Evolutionary conservation across 192 early-diverging fungal genomes (phyloP).

Genomic region (Cetraspora pellucida): DNA sequence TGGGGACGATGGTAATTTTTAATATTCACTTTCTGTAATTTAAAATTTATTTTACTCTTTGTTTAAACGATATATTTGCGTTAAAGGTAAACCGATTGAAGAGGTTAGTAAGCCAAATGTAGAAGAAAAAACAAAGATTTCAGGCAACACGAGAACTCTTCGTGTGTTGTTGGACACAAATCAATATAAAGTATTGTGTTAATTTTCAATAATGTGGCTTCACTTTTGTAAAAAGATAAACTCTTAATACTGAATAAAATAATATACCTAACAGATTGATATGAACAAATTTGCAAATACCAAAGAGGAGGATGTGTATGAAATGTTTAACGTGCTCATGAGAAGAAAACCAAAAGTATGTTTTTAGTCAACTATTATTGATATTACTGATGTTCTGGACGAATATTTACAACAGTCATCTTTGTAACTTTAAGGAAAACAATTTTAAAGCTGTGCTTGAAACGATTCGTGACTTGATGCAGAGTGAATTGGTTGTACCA

Average conservation of each 20-base stretch:
- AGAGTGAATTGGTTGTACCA: conserved; percentile 81
- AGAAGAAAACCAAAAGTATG: conserved; percentile 66
- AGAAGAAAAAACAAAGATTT: conserved; percentile 39
- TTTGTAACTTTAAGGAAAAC: conserved; percentile 65
- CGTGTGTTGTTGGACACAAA: conserved; percentile 84
- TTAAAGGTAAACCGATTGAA: conserved; percentile 46
- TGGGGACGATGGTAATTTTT: conserved; percentile 67
- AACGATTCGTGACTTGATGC: conserved; percentile 86
- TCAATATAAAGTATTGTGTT: conserved; percentile 67
- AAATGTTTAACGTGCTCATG: conserved; percentile 86
- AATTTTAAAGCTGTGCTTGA: conserved; percentile 93
- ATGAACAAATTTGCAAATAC: conserved; percentile 47
- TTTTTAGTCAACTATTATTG: not conserved
- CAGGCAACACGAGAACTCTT: conserved; percentile 59
- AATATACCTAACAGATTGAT: conserved; percentile 46
- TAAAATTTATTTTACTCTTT: not conserved
- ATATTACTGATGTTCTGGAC: not conserved
- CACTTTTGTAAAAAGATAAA: not conserved
- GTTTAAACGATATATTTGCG: too few species aligned
- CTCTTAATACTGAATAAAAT: not conserved
- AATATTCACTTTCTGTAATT: not conserved
- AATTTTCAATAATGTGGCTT: not conserved
- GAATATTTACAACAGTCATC: too few species aligned
- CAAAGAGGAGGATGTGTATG: conserved; percentile 71
- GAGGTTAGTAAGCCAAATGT: conserved; percentile 47